Evolutionary conservation across 2,329 filamentous ascomycete genomes (phyloP).

Genomic region (Alternaria angustiovoidea): DNA sequence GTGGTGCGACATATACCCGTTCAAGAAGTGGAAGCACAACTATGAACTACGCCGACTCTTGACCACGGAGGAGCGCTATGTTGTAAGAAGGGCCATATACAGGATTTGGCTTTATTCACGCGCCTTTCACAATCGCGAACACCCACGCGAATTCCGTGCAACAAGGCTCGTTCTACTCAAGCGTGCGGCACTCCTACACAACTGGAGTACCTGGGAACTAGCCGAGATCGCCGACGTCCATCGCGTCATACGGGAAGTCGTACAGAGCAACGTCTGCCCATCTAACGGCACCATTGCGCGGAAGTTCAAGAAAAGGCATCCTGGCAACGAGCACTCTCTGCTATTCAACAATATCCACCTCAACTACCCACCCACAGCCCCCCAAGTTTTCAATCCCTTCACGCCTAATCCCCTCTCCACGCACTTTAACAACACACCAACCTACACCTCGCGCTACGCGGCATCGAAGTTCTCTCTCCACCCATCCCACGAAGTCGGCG

Average conservation of each 20-base stretch:
- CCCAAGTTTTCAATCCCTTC: slow-evolving; percentile 46
- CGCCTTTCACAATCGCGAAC: slow-evolving; percentile 64
- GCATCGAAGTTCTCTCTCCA: slow-evolving; percentile 58
- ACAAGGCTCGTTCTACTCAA: slow-evolving; percentile 58
- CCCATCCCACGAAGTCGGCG: slow-evolving; percentile 60
- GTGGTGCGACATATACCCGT: slow-evolving; percentile 69
- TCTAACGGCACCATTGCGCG: slow-evolving; percentile 67
- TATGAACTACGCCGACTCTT: slow-evolving; percentile 64
- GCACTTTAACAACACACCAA: slow-evolving; percentile 48
- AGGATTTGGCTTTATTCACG: slow-evolving; percentile 67
- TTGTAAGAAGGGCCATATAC: slow-evolving; percentile 65
- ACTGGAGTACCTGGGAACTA: slow-evolving; percentile 64
- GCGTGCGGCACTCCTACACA: slow-evolving; percentile 65
- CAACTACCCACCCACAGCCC: slow-evolving; percentile 54
- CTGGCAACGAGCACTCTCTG: slow-evolving; percentile 58
- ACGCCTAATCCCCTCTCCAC: slow-evolving; percentile 38
- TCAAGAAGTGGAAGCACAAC: slow-evolving; percentile 69
- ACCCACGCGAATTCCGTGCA: slow-evolving; percentile 61
- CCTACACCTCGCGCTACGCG: slow-evolving; percentile 51
- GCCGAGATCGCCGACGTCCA: slow-evolving; percentile 68
- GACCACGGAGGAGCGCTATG: slow-evolving; percentile 58
- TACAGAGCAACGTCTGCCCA: slow-evolving; percentile 67
- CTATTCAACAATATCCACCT: slow-evolving; percentile 63
- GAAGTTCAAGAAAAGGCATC: slow-evolving; percentile 65
- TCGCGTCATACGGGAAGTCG: slow-evolving; percentile 62